Conservation (phyloP, 495 filamentous ascomycete genomes). For the Annulohypoxylon nitens region DNA sequence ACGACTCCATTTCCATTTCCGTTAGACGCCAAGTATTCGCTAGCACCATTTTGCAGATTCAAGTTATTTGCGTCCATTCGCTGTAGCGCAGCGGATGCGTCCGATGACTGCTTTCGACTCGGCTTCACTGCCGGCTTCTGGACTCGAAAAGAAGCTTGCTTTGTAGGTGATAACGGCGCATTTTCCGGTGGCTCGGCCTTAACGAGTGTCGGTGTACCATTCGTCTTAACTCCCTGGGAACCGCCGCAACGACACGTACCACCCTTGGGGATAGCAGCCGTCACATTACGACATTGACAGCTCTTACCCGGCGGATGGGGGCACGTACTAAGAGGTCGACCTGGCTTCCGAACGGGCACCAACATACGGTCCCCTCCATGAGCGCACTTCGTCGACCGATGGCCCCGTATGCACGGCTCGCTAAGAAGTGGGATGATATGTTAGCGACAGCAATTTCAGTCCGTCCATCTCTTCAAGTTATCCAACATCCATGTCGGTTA, state of each 20-base stretch:
- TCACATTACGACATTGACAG: conserved; percentile 63
- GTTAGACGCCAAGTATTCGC: conserved; percentile 1
- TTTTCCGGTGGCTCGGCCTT: conserved; percentile 48
- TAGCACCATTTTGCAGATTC: conserved; percentile 50
- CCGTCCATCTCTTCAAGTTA: conserved; percentile 7
- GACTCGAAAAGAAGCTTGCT: conserved; percentile 57
- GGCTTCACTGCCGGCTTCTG: conserved; percentile 54
- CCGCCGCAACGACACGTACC: conserved; percentile 63
- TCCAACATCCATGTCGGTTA: conserved; percentile 27
- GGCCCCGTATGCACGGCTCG: conserved; percentile 86
- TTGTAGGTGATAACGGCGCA: conserved; percentile 52
- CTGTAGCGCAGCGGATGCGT: conserved; percentile 55
- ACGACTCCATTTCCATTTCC: conserved; percentile 15
- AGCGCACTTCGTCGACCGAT: conserved; percentile 86
- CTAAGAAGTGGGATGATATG: conserved; percentile 56
- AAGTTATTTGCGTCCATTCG: conserved; percentile 61
- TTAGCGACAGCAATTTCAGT: conserved; percentile 42
- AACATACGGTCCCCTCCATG: conserved; percentile 80
- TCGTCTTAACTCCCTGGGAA: conserved; percentile 27
- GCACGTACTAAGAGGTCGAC: conserved; percentile 80
- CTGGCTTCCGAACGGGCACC: conserved; percentile 83
- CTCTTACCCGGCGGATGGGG: conserved; percentile 74
- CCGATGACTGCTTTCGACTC: conserved; percentile 61
- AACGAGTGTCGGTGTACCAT: conserved; percentile 35
- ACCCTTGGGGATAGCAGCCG: conserved; percentile 66